A percentile compares a stretch with the other conserved stretches of the same genome.
Evolutionary conservation across 2,329 filamentous ascomycete genomes (phyloP).

Genomic region (Alternaria solani): DNA sequence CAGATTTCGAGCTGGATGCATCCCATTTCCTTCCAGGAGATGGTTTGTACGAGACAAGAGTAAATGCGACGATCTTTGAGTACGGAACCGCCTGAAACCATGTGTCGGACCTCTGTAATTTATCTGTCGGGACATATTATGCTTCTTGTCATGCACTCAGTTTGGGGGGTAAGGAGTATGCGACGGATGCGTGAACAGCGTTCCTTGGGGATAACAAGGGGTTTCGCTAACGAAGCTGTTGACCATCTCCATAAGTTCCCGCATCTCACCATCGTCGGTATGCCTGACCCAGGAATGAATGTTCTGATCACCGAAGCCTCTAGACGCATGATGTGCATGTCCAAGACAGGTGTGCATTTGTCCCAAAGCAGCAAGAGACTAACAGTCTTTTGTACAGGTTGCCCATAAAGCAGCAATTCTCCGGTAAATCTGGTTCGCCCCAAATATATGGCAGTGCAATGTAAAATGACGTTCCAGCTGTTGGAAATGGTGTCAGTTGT

Average conservation of each 20-base stretch:
- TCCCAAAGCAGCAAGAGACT: not conserved
- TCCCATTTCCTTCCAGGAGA: constrained; percentile 7
- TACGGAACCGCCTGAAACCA: constrained; percentile 45
- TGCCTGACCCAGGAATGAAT: not conserved
- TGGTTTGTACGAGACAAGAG: constrained; percentile 50
- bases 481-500: no score
- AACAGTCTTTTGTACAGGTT: not conserved
- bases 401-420: not conserved
- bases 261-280: no score
- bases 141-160: no score
- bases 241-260: no score
- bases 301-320: no score
- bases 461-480: no score
- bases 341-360: not conserved
- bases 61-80: constrained; percentile 52
- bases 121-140: constrained; percentile 48
- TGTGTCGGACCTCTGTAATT: constrained; percentile 50
- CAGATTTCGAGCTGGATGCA: constrained; percentile 52
- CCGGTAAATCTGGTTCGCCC: not conserved
- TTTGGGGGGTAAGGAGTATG: not conserved
- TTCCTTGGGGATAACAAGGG: no score
- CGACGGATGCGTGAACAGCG: no score
- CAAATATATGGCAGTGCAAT: not conserved
- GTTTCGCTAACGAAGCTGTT: no score
- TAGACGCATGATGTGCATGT: not conserved